Conservation (phyloP, 805 yeast species). For the Saccharomycopsis fodiens region DNA sequence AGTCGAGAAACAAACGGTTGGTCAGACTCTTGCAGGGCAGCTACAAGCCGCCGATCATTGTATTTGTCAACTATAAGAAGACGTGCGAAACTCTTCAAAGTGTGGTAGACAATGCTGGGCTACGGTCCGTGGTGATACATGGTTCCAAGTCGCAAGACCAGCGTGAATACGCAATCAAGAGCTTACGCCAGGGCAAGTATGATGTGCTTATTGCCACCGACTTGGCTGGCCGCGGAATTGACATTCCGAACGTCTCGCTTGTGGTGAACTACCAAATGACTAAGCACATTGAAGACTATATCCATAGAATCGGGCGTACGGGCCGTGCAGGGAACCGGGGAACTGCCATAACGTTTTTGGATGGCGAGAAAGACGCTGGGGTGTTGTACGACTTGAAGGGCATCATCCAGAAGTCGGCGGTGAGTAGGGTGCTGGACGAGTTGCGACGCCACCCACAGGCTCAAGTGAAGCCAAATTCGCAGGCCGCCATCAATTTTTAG, state of each 20-base stretch:
- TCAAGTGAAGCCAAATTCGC: slow-evolving; percentile 15
- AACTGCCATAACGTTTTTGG: slow-evolving; percentile 64
- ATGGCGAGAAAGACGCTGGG: slow-evolving; percentile 43
- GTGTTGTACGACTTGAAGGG: slow-evolving; percentile 36
- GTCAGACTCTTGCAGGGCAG: slow-evolving; percentile 29
- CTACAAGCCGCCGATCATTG: slow-evolving; percentile 54
- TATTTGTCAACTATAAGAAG: slow-evolving; percentile 73
- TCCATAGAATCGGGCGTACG: slow-evolving; percentile 93
- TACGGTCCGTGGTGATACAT: slow-evolving; percentile 58
- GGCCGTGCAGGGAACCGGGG: slow-evolving; percentile 91
- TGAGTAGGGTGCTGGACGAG: slow-evolving; percentile 19
- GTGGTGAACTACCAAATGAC: slow-evolving; percentile 87
- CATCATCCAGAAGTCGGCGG: slow-evolving; percentile 12
- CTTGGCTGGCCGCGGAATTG: slow-evolving; percentile 94
- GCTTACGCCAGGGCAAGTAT: slow-evolving; percentile 46
- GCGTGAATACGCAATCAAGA: slow-evolving; percentile 68
- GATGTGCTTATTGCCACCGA: slow-evolving; percentile 83
- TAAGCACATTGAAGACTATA: slow-evolving; percentile 67
- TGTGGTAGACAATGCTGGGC: slow-evolving; percentile 39
- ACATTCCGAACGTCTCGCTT: slow-evolving; percentile 76
- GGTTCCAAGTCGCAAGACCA: slow-evolving; percentile 83
- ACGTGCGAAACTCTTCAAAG: slow-evolving; percentile 61
- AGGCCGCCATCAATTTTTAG: slow-evolving; percentile 16
- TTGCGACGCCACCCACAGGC: slow-evolving; percentile 18
- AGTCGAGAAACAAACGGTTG: slow-evolving; percentile 38